Evolutionary conservation across 352 stramenopile genomes (phyloP).

Genomic region (Chrysophaeum taylorii): DNA sequence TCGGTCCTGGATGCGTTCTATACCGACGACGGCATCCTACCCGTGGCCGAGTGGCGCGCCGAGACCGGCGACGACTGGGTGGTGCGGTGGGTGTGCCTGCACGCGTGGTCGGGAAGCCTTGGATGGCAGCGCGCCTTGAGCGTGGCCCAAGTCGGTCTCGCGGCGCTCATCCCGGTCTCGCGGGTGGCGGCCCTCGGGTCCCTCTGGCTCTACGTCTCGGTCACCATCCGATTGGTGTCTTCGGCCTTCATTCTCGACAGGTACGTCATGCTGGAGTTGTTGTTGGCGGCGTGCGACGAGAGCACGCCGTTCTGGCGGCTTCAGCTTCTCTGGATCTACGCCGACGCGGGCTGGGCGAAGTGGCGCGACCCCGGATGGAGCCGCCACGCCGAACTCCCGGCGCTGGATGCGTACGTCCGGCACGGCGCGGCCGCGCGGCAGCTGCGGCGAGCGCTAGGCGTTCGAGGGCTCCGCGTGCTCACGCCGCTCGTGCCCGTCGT

Average conservation of each 20-base stretch:
- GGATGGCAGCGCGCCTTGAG: neutral
- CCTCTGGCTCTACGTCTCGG: conserved; percentile 9
- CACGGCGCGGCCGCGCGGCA: neutral
- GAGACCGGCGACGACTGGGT: neutral
- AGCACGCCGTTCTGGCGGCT: neutral
- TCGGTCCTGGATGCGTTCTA: neutral
- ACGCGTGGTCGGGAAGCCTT: neutral
- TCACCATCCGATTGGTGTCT: neutral
- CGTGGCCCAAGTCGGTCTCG: neutral
- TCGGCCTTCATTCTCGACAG: conserved; percentile 8
- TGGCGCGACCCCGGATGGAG: neutral
- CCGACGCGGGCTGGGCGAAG: conserved; percentile 6
- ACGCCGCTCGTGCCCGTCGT: neutral
- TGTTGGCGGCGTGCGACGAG: neutral
- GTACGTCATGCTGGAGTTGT: neutral
- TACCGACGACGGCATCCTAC: conserved; percentile 2
- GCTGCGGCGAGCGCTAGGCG: neutral
- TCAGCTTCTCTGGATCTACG: conserved; percentile 9
- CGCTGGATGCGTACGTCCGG: neutral
- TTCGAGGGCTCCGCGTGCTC: neutral
- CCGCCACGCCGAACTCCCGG: neutral
- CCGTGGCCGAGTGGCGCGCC: neutral
- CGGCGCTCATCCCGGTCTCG: neutral
- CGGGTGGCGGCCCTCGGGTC: neutral
- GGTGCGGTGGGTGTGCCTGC: neutral